Percentiles rank a stretch among this genome's conserved stretches.
phyloP scores from a whole-genome alignment of 2,329 filamentous ascomycete species.

The Cladosporium sp. region DNA sequence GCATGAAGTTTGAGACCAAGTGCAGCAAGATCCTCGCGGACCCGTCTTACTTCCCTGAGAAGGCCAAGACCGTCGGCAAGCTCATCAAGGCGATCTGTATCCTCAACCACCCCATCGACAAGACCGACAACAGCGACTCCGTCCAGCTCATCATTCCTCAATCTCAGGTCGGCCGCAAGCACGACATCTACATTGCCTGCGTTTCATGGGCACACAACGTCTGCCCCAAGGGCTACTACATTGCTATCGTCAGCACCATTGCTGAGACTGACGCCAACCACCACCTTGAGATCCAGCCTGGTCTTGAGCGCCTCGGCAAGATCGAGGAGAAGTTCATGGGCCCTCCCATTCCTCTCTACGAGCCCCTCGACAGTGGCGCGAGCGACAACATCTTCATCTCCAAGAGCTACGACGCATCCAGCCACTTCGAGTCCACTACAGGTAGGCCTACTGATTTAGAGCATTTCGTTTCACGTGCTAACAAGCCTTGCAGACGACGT shows the following conservation, averaged over 20 bases:
- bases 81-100: conserved; percentile 97
- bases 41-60: conserved; percentile 91
- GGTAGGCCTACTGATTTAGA: conserved; percentile 39
- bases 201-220: conserved; percentile 96
- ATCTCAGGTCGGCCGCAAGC: conserved; percentile 92
- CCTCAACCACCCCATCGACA: conserved; percentile 87
- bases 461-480: background rate
- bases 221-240: conserved; percentile 98
- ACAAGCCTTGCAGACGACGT: conserved; percentile 66
- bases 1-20: conserved; percentile 93
- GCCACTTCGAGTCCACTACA: conserved; percentile 90
- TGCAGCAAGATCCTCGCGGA: conserved; percentile 94
- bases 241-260: conserved; percentile 97
- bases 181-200: conserved; percentile 96
- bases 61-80: conserved; percentile 82
- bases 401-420: conserved; percentile 97
- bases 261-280: conserved; percentile 89
- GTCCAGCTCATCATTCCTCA: conserved; percentile 96
- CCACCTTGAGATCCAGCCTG: conserved; percentile 89
- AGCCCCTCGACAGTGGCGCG: conserved; percentile 75
- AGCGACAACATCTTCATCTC: conserved; percentile 95
- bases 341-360: conserved; percentile 86
- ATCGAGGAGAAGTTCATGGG: conserved; percentile 98
- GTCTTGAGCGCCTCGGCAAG: conserved; percentile 83
- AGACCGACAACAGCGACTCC: conserved; percentile 84